These are phyloP conservation scores for Urostyla sp. DNA, from an alignment of 73 alveolate species.

Conservation along the genomic window DNA sequence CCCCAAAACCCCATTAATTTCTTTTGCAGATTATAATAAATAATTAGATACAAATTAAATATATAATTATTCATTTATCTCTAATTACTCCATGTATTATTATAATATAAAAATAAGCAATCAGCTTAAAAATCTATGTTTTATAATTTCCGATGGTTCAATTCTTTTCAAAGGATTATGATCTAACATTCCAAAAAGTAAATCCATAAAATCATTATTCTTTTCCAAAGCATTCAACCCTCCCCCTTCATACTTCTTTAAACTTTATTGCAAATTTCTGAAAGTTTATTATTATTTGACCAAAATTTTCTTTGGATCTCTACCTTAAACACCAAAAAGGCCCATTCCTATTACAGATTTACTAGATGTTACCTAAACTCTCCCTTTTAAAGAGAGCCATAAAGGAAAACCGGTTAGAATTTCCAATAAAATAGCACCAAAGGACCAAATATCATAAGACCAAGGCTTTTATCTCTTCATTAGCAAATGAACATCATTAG, in stretches of 20 bases:
- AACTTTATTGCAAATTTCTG: background rate
- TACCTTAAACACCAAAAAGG: slow-evolving; percentile 68
- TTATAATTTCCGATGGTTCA: slow-evolving; percentile 73
- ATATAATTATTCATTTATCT: background rate
- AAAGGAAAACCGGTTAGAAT: slow-evolving; percentile 78
- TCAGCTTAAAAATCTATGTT: slow-evolving; percentile 67
- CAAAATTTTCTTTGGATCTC: slow-evolving; percentile 63
- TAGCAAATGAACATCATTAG: slow-evolving; percentile 48
- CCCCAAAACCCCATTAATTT: background rate
- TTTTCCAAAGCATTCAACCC: slow-evolving; percentile 46
- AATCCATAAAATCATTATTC: slow-evolving; percentile 63
- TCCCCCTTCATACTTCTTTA: slow-evolving; percentile 43
- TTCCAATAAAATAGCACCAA: slow-evolving; percentile 79
- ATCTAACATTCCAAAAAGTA: slow-evolving; percentile 66
- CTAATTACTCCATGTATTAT: background rate
- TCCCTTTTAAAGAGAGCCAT: slow-evolving; percentile 76
- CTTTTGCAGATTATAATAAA: background rate
- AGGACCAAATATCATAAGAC: slow-evolving; percentile 79
- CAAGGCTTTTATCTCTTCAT: slow-evolving; percentile 67
- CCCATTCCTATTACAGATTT: slow-evolving; percentile 62
- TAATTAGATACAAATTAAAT: no score
- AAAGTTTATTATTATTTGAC: slow-evolving; percentile 49
- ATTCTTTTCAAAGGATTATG: slow-evolving; percentile 69
- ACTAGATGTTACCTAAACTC: slow-evolving; percentile 51
- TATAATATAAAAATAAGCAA: background rate